Conservation (phyloP, 2,329 filamentous ascomycete species). For the Bisporella sp. region DNA sequence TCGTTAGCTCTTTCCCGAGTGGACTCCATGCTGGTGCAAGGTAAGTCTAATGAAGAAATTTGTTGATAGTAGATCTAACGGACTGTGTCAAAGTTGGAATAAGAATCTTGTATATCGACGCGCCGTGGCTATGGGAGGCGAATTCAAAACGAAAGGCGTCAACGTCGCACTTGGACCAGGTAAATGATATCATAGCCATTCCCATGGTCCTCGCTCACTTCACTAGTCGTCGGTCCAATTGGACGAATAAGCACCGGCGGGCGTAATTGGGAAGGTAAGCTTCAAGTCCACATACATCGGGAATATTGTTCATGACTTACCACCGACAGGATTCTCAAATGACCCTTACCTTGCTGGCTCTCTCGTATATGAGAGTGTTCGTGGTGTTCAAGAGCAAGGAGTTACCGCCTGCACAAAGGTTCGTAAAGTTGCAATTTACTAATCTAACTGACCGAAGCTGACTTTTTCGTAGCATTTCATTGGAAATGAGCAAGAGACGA, state of each 20-base stretch:
- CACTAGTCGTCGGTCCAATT: conserved; percentile 51
- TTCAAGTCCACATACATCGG: not conserved
- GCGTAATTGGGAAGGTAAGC: conserved; percentile 54
- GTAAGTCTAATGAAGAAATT: not conserved
- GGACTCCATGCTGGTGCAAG: conserved; percentile 62
- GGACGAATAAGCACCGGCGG: conserved; percentile 60
- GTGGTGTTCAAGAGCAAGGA: conserved; percentile 15
- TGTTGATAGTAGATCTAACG: no score
- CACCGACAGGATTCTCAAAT: conserved; percentile 18
- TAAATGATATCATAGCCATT: not conserved
- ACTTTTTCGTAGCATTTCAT: conserved; percentile 29
- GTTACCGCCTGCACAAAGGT: conserved; percentile 50
- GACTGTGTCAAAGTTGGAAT: conserved; percentile 42
- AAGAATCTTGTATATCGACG: conserved; percentile 57
- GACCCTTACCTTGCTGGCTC: conserved; percentile 55
- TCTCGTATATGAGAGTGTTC: conserved; percentile 16
- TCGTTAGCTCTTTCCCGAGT: conserved; percentile 56
- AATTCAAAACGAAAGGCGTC: conserved; percentile 66
- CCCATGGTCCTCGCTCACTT: not conserved
- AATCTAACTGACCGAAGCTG: not conserved
- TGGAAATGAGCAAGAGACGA: conserved; percentile 45
- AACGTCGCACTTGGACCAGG: conserved; percentile 58
- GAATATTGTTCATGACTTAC: not conserved
- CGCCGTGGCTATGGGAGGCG: conserved; percentile 63
- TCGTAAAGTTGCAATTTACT: not conserved